Evolutionary conservation across 2,329 filamentous ascomycete species (phyloP).

Genomic region (Penicillium paneum): DNA sequence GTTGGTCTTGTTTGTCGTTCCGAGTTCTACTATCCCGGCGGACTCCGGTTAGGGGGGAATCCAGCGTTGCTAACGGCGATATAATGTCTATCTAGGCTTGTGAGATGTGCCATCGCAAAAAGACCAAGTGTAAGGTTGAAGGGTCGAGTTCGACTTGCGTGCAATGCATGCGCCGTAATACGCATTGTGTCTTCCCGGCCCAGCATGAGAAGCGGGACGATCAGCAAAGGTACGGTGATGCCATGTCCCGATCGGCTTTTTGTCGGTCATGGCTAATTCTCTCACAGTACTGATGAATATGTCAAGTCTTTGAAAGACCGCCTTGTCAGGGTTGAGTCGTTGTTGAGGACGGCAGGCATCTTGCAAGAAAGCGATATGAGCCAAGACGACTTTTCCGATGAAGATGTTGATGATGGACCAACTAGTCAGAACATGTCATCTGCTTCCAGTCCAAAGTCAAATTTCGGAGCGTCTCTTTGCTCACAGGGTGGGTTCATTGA

Average conservation of each 20-base stretch:
- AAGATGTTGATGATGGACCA: constrained; percentile 8
- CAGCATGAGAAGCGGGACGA: constrained; percentile 90
- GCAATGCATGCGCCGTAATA: constrained; percentile 93
- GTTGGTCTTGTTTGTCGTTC: not conserved
- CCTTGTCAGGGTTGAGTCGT: constrained; percentile 81
- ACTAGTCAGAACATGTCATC: constrained; percentile 11
- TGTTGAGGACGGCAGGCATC: constrained; percentile 78
- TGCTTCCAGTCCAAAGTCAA: constrained; percentile 8
- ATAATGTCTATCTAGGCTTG: constrained; percentile 61
- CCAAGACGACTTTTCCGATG: constrained; percentile 18
- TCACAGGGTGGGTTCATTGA: constrained; percentile 44
- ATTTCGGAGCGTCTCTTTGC: constrained; percentile 6
- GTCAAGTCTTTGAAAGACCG: constrained; percentile 91
- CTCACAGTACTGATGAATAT: constrained; percentile 70
- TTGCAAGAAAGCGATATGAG: constrained; percentile 75
- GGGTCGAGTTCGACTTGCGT: constrained; percentile 68
- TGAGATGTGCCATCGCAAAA: constrained; percentile 83
- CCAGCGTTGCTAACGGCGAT: constrained; percentile 2
- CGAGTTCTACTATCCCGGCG: not conserved
- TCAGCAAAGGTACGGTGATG: constrained; percentile 69
- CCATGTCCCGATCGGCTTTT: not conserved
- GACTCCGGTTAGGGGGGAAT: not conserved
- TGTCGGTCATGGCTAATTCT: not conserved
- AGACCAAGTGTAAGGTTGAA: constrained; percentile 92
- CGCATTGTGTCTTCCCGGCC: constrained; percentile 86